Evolutionary conservation across 495 filamentous ascomycete genomes (phyloP).

Genomic region (Aspergillus nidulans): DNA sequence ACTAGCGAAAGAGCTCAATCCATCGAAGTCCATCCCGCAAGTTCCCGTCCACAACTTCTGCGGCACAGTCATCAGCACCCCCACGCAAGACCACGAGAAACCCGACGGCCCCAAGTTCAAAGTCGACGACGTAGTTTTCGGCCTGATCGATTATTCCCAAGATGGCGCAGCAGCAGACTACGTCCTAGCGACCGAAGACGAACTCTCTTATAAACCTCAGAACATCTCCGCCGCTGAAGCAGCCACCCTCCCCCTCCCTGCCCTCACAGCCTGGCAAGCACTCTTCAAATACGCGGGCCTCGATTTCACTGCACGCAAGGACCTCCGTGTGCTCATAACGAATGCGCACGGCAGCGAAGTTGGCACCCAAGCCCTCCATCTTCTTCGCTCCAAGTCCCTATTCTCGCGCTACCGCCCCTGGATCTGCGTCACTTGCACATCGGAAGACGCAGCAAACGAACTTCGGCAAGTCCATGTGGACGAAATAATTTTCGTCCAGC

Average conservation of each 20-base stretch:
- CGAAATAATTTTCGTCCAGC: slow-evolving; percentile 26
- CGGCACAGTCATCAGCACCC: slow-evolving; percentile 48
- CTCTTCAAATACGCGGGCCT: slow-evolving; percentile 50
- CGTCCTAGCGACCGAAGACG: slow-evolving; percentile 44
- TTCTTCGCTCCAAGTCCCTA: slow-evolving; percentile 31
- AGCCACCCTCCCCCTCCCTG: slow-evolving; percentile 50
- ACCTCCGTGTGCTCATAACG: slow-evolving; percentile 32
- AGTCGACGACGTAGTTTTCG: slow-evolving; percentile 51
- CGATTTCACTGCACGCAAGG: slow-evolving; percentile 18
- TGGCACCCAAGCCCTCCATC: slow-evolving; percentile 32
- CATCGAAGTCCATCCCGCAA: slow-evolving; percentile 36
- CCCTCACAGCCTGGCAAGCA: slow-evolving; percentile 54
- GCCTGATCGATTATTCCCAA: slow-evolving; percentile 40
- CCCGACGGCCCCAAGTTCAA: slow-evolving; percentile 37
- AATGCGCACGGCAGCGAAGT: slow-evolving; percentile 36
- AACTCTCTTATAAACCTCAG: slow-evolving; percentile 47
- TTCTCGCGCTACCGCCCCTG: slow-evolving; percentile 35
- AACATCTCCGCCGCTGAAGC: slow-evolving; percentile 46
- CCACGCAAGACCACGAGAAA: slow-evolving; percentile 34
- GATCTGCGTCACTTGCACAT: slow-evolving; percentile 37
- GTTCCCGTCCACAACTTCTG: slow-evolving; percentile 57
- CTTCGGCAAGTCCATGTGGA: slow-evolving; percentile 28
- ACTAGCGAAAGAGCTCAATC: slow-evolving; percentile 42
- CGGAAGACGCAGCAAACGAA: slow-evolving; percentile 23
- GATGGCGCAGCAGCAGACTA: slow-evolving; percentile 52